Conservation (phyloP, 208 protist genomes). For the Crithidia mellificae region DNA sequence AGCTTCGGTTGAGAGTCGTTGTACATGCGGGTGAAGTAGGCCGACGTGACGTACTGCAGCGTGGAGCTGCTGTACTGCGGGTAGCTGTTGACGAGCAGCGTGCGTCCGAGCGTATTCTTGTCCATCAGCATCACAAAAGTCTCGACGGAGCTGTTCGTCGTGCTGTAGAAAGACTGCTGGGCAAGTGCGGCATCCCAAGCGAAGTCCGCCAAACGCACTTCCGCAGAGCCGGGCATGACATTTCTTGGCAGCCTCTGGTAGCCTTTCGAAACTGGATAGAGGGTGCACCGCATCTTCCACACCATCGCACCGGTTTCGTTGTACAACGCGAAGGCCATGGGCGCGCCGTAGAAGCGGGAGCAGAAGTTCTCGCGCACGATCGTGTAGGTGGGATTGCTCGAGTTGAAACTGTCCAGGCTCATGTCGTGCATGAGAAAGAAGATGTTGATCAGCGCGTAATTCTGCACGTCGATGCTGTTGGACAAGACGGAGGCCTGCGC, state of each 20-base stretch:
- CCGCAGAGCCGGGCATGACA: neutral
- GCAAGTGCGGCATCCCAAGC: conserved; percentile 12
- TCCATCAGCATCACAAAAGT: conserved; percentile 32
- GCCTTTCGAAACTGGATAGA: neutral
- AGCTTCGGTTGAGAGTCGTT: conserved; percentile 28
- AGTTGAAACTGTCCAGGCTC: neutral
- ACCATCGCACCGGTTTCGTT: conserved; percentile 10
- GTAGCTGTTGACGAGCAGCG: conserved; percentile 39
- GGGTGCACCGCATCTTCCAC: conserved; percentile 17
- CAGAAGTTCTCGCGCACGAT: conserved; percentile 27
- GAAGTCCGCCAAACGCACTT: conserved; percentile 21
- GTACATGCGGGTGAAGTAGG: conserved; percentile 43
- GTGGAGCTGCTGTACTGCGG: conserved; percentile 49
- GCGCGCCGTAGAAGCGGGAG: conserved; percentile 33
- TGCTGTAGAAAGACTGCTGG: conserved; percentile 11
- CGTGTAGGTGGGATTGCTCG: neutral
- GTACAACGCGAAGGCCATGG: conserved; percentile 40
- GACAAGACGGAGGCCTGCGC: conserved; percentile 33
- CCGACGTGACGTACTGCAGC: conserved; percentile 39
- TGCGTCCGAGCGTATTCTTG: conserved; percentile 47
- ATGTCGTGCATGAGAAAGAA: conserved; percentile 14
- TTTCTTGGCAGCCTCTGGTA: neutral
- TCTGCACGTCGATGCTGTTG: conserved; percentile 23
- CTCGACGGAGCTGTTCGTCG: neutral
- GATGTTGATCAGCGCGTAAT: conserved; percentile 25